Evolutionary conservation across 352 stramenopile genomes (phyloP), one percentile per base, ranked within the genome.

Genomic region (Phytophthora aleatoria): DNA sequence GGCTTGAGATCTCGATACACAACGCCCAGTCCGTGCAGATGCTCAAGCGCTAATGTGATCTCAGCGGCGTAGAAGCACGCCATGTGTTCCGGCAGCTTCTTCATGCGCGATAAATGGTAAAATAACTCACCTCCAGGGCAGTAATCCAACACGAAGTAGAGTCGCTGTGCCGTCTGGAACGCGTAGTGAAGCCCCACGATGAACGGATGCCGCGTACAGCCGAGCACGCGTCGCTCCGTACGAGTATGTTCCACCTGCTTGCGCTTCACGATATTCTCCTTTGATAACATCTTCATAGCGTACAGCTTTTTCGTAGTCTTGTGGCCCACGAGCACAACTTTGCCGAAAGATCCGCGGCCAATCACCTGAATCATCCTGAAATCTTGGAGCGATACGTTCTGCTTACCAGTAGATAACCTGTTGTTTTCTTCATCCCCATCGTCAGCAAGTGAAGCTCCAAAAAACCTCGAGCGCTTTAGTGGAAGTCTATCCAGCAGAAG

Each of bases 111-210:
- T 5, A 97, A 78, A 60, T 97, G 89, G 51, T 94, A 94, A 61
- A 95, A 97, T 8, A 97, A 48, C 57, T 97, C 89, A 13, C 90
- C 90, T 20, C 90, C 90, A 5, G 90, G 85, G 48, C 87, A 96
- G 50, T 96, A 97, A 38, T 97, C 89, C 15, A 99, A 75, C 20
- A 99, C 96, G 70, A 99, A 99, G 59, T 98, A 99, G 1, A 99
- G 77, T 51, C 83, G 76, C 66, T 98, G 81, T 39, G 85, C 87
- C 0, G 95, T 94, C 63, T 96, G 87, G 52, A 96, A 96, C 1
- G 89, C 87, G 57, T 89, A 96, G 48, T 95, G 84, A 24, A 97
- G 66, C 0, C 87, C 87, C 0, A 97, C 90, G 44, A 97, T 96
- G 56, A 96, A 97, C 7, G 88, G 88, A 53, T 97, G 89, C 16